Evolutionary conservation across 2,329 filamentous ascomycete genomes (phyloP).

Genomic region (Plenodomus lindquistii): DNA sequence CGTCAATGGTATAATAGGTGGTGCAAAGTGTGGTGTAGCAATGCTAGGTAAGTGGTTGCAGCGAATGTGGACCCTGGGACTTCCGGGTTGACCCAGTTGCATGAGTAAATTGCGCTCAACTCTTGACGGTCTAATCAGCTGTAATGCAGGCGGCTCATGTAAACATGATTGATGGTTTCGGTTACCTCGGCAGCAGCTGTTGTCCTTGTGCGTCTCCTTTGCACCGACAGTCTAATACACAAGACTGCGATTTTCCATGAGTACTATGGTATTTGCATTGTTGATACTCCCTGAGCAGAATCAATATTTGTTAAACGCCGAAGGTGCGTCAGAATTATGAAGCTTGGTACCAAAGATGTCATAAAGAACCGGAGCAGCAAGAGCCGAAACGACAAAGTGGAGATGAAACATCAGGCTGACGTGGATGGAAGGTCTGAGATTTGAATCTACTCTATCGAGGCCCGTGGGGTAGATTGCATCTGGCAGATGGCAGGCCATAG

Average conservation of each 20-base stretch:
- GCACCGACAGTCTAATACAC: no score
- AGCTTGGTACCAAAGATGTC: background rate
- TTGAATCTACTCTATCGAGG: background rate
- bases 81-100: background rate
- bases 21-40: conserved; percentile 5
- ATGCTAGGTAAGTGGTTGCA: background rate
- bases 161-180: no score
- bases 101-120: background rate
- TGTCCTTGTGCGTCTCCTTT: no score
- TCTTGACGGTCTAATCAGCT: background rate
- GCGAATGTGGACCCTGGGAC: conserved; percentile 1
- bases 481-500: background rate
- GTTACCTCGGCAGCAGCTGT: no score
- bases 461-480: background rate
- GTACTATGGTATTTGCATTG: background rate
- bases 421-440: background rate
- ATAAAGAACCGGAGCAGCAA: background rate
- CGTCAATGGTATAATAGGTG: conserved; percentile 4
- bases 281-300: background rate
- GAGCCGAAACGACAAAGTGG: background rate
- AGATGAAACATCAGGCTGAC: background rate
- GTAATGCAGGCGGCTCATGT: background rate
- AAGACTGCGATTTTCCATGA: no score
- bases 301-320: background rate
- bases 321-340: background rate